Conservation (phyloP, 345 rosid genomes). For the Stellera chamaejasme region DNA sequence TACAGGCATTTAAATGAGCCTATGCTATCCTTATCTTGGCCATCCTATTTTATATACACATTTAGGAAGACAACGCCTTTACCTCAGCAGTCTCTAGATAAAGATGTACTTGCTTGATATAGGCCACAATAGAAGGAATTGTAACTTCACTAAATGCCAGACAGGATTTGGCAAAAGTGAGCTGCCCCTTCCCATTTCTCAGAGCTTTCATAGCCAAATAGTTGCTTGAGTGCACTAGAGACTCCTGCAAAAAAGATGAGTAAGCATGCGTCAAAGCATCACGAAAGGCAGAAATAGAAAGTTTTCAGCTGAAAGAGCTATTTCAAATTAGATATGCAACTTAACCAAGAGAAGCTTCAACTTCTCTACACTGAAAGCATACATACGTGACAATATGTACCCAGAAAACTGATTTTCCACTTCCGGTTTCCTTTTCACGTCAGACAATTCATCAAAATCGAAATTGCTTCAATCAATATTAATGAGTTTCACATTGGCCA, state of each 20-base stretch:
- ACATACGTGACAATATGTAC: too few relatives aligned
- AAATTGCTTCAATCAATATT: too few relatives aligned
- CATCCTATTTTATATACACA: neutral
- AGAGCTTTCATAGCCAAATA: conserved; percentile 55
- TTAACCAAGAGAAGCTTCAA: neutral
- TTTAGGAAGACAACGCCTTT: conserved; percentile 14
- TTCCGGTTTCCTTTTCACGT: neutral
- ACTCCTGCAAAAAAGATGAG: conserved; percentile 47
- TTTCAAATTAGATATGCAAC: too few relatives aligned
- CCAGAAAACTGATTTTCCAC: neutral
- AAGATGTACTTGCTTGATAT: conserved; percentile 53
- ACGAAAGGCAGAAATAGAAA: too few relatives aligned
- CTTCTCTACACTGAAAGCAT: too few relatives aligned
- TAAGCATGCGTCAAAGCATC: too few relatives aligned
- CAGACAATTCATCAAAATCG: too few relatives aligned
- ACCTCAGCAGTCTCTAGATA: conserved; percentile 94
- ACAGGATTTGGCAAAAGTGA: conserved; percentile 64
- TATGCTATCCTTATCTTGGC: conserved; percentile 8
- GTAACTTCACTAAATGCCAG: conserved; percentile 85
- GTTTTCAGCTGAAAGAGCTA: too few relatives aligned
- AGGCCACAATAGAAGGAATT: conserved; percentile 57
- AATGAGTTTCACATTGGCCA: too few relatives aligned
- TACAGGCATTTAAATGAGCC: conserved; percentile 17
- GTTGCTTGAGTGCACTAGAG: conserved; percentile 78
- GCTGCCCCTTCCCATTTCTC: conserved; percentile 38